A percentile compares a stretch with the other conserved stretches of the same genome.
Conservation (phyloP, 768 basidiomycete genomes). For the Trametes coccinea region DNA sequence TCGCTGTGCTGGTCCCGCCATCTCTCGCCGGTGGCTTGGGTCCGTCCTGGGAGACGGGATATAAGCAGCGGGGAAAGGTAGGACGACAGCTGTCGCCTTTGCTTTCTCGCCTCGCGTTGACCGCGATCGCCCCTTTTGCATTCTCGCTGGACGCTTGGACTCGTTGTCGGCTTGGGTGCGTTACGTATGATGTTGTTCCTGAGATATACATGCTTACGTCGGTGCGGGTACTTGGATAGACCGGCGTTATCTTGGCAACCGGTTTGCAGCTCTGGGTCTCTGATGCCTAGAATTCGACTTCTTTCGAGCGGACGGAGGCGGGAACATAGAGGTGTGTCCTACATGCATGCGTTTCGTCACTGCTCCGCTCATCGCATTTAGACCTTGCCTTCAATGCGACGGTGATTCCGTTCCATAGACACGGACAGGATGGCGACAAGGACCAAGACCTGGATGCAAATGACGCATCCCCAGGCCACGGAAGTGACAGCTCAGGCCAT, state of each 20-base stretch:
- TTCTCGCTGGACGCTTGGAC: neutral
- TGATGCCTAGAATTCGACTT: neutral
- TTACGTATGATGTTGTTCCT: neutral
- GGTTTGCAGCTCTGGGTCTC: neutral
- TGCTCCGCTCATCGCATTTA: neutral
- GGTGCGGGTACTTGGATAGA: neutral
- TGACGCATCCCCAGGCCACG: neutral
- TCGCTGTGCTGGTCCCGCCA: neutral
- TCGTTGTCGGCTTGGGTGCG: neutral
- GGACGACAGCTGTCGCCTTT: neutral
- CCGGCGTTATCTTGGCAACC: neutral
- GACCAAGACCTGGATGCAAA: neutral
- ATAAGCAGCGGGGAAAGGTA: neutral
- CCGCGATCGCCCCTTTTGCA: neutral
- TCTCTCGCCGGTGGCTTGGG: neutral
- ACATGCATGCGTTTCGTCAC: too few relatives aligned
- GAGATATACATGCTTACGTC: neutral
- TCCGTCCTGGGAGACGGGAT: neutral
- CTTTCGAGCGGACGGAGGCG: neutral
- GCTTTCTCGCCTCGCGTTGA: neutral
- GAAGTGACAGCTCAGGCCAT: neutral
- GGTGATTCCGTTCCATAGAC: neutral
- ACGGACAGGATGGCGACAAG: neutral
- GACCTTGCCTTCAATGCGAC: neutral
- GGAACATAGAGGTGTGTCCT: neutral